phyloP scores from a whole-genome alignment of 495 filamentous ascomycete species.

The Beverwykella pulmonaria region DNA sequence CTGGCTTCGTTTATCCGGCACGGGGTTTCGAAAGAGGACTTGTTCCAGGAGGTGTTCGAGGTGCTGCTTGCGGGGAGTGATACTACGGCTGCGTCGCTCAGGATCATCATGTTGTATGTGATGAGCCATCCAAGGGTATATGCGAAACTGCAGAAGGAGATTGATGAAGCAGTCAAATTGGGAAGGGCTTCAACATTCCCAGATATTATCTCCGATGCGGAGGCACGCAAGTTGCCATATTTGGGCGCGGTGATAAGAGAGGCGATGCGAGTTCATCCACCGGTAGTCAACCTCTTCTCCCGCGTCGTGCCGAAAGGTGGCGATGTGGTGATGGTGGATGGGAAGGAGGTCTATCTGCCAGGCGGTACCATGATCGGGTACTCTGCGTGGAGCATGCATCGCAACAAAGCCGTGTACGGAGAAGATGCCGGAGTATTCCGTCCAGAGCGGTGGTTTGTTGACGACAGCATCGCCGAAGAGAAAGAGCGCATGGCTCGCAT shows the following conservation, averaged over 20 bases:
- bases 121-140: slow-evolving; percentile 33
- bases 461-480: slow-evolving; percentile 18
- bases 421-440: slow-evolving; percentile 40
- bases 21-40: slow-evolving; percentile 45
- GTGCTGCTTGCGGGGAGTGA: slow-evolving; percentile 40
- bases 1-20: slow-evolving; percentile 48
- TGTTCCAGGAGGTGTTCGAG: slow-evolving; percentile 44
- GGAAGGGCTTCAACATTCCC: slow-evolving; percentile 17
- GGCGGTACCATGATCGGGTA: slow-evolving; percentile 39
- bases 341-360: slow-evolving; percentile 40
- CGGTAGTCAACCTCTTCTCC: slow-evolving; percentile 31
- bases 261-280: slow-evolving; percentile 35
- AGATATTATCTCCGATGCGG: slow-evolving; percentile 25
- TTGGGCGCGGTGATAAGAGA: slow-evolving; percentile 33
- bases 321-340: slow-evolving; percentile 42
- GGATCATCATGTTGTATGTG: slow-evolving; percentile 33
- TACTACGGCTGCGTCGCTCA: slow-evolving; percentile 30
- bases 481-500: slow-evolving; percentile 31
- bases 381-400: slow-evolving; percentile 42
- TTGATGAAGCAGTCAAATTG: slow-evolving; percentile 32
- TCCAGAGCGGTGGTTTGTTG: slow-evolving; percentile 35
- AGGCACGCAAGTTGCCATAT: slow-evolving; percentile 28
- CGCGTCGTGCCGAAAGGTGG: slow-evolving; percentile 30
- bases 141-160: slow-evolving; percentile 33
- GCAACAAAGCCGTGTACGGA: slow-evolving; percentile 40